phyloP scores from a whole-genome alignment of 2,329 filamentous ascomycete species.

The Penicillium italicum region DNA sequence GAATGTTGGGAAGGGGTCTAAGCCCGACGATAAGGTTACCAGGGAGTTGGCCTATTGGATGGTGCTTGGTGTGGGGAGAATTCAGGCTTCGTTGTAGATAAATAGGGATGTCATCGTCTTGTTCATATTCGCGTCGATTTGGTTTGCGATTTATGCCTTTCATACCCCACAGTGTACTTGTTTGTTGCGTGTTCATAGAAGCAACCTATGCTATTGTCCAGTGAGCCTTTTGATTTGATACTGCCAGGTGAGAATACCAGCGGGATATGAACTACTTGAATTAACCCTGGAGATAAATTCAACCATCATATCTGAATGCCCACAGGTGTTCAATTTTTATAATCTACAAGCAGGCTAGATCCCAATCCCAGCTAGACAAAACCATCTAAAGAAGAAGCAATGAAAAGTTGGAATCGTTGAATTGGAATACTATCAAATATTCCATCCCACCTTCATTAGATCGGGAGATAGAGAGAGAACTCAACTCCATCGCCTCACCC shows the following conservation, averaged over 20 bases:
- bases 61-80: conserved; percentile 81
- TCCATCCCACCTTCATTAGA: conserved; percentile 29
- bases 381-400: conserved; percentile 6
- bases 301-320: neutral
- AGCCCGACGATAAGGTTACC: conserved; percentile 66
- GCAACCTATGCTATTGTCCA: neutral
- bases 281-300: neutral
- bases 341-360: neutral
- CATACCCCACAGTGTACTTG: conserved; percentile 17
- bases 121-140: neutral
- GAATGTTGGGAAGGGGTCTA: conserved; percentile 45
- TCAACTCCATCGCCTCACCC: conserved; percentile 22
- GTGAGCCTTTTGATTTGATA: neutral
- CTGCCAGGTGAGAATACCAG: too few species aligned
- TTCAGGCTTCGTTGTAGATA: conserved; percentile 41
- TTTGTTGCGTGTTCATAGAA: neutral
- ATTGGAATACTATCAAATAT: conserved; percentile 29
- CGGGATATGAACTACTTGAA: neutral
- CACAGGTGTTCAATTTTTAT: neutral
- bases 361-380: neutral
- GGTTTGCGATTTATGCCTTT: conserved; percentile 10
- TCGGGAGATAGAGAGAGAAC: conserved; percentile 18
- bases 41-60: conserved; percentile 94
- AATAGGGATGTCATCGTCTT: neutral
- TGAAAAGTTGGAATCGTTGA: conserved; percentile 24